Evolutionary conservation across 768 basidiomycete genomes (phyloP).

Genomic region (Suillus ampliporus): DNA sequence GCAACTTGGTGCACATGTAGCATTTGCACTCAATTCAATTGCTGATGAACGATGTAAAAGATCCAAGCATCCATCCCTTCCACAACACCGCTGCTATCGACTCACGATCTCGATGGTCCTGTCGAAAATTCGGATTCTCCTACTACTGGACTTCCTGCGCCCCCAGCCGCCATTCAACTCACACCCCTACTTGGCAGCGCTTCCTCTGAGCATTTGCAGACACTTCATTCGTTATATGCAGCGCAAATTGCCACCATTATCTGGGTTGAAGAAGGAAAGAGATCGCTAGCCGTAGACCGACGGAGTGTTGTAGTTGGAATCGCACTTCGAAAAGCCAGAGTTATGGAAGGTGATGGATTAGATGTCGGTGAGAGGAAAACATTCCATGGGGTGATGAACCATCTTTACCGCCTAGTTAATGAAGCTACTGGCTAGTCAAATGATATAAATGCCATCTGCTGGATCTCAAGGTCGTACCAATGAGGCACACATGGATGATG

Average conservation of each 20-base stretch:
- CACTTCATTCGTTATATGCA: slow-evolving; percentile 80
- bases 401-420: slow-evolving; percentile 45
- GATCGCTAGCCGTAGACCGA: slow-evolving; percentile 47
- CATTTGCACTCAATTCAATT: slow-evolving; percentile 9
- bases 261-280: slow-evolving; percentile 62
- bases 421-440: not conserved
- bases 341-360: slow-evolving; percentile 29
- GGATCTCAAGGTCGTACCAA: too few species aligned
- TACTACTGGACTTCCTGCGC: slow-evolving; percentile 51
- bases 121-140: slow-evolving; percentile 43
- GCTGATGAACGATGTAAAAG: slow-evolving; percentile 43
- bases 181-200: slow-evolving; percentile 80
- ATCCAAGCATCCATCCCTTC: slow-evolving; percentile 82
- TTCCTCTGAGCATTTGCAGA: slow-evolving; percentile 68
- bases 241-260: slow-evolving; percentile 87
- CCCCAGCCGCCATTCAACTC: slow-evolving; percentile 76
- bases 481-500: too few species aligned
- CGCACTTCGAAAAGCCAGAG: slow-evolving; percentile 55
- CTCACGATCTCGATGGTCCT: slow-evolving; percentile 27
- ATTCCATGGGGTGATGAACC: slow-evolving; percentile 57
- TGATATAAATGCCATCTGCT: too few species aligned
- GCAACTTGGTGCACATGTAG: slow-evolving; percentile 66
- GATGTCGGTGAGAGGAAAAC: slow-evolving; percentile 47
- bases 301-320: slow-evolving; percentile 77
- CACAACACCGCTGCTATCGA: slow-evolving; percentile 55